phyloP scores from a whole-genome alignment of 306 rosid species.

The Medicago ruthenica region DNA sequence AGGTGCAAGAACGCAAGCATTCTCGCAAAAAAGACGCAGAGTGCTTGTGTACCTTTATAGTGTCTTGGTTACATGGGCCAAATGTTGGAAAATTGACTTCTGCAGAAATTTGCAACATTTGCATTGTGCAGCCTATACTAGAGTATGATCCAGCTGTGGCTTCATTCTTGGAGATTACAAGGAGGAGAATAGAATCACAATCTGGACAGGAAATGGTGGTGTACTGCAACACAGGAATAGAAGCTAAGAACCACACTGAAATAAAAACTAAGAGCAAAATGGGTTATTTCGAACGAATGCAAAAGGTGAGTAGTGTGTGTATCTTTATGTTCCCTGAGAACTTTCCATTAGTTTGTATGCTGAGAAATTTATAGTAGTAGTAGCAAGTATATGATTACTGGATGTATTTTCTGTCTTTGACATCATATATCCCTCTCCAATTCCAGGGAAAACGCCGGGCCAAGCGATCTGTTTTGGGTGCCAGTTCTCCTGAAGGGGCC shows the following conservation, averaged over 20 bases:
- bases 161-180: constrained; percentile 53
- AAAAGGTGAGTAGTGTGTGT: constrained; percentile 50
- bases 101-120: constrained; percentile 51
- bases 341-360: constrained; percentile 10
- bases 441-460: constrained; percentile 52
- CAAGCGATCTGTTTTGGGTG: constrained; percentile 27
- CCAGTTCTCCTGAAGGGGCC: constrained; percentile 33
- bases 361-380: neutral
- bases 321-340: constrained; percentile 20
- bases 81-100: constrained; percentile 41
- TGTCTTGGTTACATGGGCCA: constrained; percentile 77
- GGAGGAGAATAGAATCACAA: constrained; percentile 41
- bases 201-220: constrained; percentile 3
- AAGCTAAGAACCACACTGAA: neutral
- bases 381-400: neutral
- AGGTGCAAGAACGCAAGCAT: constrained; percentile 64
- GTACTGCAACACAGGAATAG: constrained; percentile 1
- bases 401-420: constrained; percentile 38
- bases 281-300: constrained; percentile 39
- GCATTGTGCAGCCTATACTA: constrained; percentile 49
- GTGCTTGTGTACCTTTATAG: constrained; percentile 61
- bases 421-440: constrained; percentile 47
- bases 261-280: constrained; percentile 19
- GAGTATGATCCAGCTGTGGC: constrained; percentile 52
- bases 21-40: constrained; percentile 50